Percentiles rank a stretch among this genome's conserved stretches.
Conservation (phyloP, 768 basidiomycete genomes). For the Mycena amicta region DNA sequence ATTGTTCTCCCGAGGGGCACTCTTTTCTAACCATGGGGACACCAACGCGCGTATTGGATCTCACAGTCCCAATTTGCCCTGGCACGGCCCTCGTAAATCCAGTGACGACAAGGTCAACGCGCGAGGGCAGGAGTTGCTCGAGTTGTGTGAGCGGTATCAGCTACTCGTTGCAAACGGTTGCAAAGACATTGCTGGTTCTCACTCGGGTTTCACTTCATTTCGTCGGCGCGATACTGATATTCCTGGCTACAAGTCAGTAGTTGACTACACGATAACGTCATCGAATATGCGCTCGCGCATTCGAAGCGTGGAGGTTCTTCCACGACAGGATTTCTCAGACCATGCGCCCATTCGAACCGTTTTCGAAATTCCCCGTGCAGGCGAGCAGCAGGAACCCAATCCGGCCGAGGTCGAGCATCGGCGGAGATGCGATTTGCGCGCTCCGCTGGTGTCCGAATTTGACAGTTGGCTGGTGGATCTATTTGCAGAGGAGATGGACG, state of each 20-base stretch:
- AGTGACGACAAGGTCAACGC: background rate
- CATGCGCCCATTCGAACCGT: background rate
- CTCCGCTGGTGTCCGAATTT: background rate
- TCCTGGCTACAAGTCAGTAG: background rate
- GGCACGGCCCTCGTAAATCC: background rate
- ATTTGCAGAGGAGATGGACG: background rate
- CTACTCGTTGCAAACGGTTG: background rate
- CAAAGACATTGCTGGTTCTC: background rate
- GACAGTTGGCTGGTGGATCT: background rate
- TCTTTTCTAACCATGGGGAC: background rate
- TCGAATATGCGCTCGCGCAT: too few species aligned
- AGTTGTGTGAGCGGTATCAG: background rate
- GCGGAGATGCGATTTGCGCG: background rate
- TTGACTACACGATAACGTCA: background rate
- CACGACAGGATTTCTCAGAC: background rate
- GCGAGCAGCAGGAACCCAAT: background rate
- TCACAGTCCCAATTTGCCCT: background rate
- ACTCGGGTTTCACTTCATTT: background rate
- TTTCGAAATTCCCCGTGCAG: too few species aligned
- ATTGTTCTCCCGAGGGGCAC: background rate
- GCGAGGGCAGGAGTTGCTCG: background rate
- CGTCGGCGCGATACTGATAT: background rate
- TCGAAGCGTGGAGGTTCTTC: too few species aligned
- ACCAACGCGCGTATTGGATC: background rate
- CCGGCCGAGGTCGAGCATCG: background rate